Evolutionary conservation across 2,329 filamentous ascomycete species (phyloP).

Genomic region (Coniella lustricola): DNA sequence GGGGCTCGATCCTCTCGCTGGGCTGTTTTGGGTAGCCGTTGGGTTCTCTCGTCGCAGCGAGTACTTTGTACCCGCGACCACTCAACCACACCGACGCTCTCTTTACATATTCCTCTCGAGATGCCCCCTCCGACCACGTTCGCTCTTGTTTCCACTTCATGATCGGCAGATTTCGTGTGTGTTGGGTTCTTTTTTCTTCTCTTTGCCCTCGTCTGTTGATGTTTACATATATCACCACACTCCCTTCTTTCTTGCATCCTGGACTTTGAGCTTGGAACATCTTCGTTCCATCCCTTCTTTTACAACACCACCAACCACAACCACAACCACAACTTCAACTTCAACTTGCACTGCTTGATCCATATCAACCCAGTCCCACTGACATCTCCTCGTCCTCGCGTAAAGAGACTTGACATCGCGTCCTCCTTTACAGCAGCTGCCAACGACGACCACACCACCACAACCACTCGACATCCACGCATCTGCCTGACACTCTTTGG

Average conservation of each 20-base stretch:
- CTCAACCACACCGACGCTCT: neutral
- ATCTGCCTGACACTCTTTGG: constrained; percentile 42
- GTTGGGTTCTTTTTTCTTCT: constrained; percentile 38
- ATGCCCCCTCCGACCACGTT: constrained; percentile 35
- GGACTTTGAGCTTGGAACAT: constrained; percentile 37
- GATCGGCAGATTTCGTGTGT: constrained; percentile 39
- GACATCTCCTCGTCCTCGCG: no score
- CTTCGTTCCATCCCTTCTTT: constrained; percentile 39
- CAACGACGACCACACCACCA: constrained; percentile 24
- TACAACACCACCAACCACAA: no score
- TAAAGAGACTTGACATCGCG: constrained; percentile 14
- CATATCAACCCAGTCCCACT: constrained; percentile 8
- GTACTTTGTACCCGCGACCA: constrained; percentile 26
- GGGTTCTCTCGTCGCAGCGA: no score
- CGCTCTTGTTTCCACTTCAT: constrained; percentile 33
- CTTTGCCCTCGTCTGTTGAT: constrained; percentile 27
- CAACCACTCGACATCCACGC: constrained; percentile 23
- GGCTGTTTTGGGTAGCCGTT: constrained; percentile 17
- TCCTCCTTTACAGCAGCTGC: constrained; percentile 26
- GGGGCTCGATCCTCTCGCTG: no score
- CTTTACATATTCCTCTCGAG: constrained; percentile 38
- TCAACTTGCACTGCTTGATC: constrained; percentile 5
- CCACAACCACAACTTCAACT: no score
- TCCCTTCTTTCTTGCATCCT: constrained; percentile 37
- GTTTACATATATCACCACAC: constrained; percentile 37